Conservation (phyloP, 1,139 yeast genomes). For the Chernovozyma aurita region DNA sequence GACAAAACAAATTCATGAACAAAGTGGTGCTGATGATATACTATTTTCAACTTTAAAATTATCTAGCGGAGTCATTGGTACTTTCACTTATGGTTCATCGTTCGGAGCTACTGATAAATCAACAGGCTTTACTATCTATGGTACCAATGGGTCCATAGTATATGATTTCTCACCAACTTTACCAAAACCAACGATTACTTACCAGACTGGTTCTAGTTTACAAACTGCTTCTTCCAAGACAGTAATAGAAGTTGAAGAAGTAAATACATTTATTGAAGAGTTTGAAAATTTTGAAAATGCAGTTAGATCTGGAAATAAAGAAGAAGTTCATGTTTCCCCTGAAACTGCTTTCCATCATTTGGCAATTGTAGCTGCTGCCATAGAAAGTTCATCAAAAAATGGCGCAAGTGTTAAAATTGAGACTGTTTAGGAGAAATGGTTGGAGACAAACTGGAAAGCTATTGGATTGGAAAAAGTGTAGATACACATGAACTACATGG, state of each 20-base stretch:
- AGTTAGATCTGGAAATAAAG: constrained; percentile 58
- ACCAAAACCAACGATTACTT: constrained; percentile 40
- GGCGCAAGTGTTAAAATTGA: constrained; percentile 58
- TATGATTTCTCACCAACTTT: constrained; percentile 59
- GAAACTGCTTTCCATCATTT: constrained; percentile 84
- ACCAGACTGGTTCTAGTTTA: constrained; percentile 43
- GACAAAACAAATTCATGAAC: constrained; percentile 69
- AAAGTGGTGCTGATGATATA: constrained; percentile 77
- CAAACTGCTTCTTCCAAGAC: constrained; percentile 40
- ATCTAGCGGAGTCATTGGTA: constrained; percentile 69
- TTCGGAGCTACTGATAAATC: constrained; percentile 79
- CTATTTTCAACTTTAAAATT: constrained; percentile 65
- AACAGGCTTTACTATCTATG: constrained; percentile 64
- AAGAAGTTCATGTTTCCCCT: constrained; percentile 55
- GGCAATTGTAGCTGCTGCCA: constrained; percentile 81
- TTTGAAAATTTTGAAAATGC: constrained; percentile 74
- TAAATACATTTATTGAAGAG: constrained; percentile 51
- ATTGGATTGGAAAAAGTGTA: too few relatives aligned
- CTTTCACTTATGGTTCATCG: constrained; percentile 87
- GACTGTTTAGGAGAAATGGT: constrained; percentile 1
- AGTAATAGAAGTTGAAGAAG: constrained; percentile 56
- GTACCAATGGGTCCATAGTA: constrained; percentile 68
- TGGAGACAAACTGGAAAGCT: too few relatives aligned
- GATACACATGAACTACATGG: too few relatives aligned
- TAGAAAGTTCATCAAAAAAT: constrained; percentile 59